Conservation (phyloP, 1,284 basidiomycete species). For the Takashimella koratensis region DNA sequence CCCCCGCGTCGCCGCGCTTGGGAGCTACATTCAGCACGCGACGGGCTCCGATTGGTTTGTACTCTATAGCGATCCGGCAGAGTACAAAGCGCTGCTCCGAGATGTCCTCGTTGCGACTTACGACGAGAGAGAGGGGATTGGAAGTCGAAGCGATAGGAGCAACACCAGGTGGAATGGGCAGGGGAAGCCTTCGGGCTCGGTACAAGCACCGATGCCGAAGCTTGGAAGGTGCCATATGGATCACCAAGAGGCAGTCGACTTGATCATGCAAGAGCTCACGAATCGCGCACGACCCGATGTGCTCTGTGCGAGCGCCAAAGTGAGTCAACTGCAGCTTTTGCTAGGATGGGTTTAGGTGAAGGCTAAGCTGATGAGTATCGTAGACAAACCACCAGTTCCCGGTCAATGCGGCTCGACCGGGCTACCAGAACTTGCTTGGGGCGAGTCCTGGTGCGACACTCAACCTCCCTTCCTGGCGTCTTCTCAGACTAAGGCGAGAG, state of each 20-base stretch:
- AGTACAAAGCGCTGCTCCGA: conserved; percentile 22
- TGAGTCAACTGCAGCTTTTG: conserved; percentile 7
- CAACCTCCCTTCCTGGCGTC: conserved; percentile 19
- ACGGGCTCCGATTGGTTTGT: conserved; percentile 3
- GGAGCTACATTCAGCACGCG: conserved; percentile 8
- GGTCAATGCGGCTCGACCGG: conserved; percentile 21
- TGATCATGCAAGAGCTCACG: conserved; percentile 25
- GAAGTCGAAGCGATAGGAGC: neutral
- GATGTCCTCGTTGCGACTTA: neutral
- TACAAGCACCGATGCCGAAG: no score
- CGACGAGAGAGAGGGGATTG: neutral
- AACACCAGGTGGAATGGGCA: neutral
- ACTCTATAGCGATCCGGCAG: conserved; percentile 19
- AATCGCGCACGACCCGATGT: conserved; percentile 17
- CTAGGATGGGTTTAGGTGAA: conserved; percentile 1
- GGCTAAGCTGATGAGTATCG: neutral
- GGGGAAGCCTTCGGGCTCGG: no score
- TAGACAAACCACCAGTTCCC: conserved; percentile 11
- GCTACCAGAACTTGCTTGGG: conserved; percentile 18
- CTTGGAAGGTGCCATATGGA: conserved; percentile 3
- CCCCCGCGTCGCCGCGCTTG: conserved; percentile 22
- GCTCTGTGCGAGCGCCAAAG: conserved; percentile 19
- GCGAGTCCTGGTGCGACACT: conserved; percentile 25
- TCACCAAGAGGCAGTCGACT: conserved; percentile 37
- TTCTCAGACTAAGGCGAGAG: conserved; percentile 31